These are phyloP conservation scores for Pichia sp. DNA, from an alignment of 1,139 yeast genomes.

Conservation along the genomic window DNA sequence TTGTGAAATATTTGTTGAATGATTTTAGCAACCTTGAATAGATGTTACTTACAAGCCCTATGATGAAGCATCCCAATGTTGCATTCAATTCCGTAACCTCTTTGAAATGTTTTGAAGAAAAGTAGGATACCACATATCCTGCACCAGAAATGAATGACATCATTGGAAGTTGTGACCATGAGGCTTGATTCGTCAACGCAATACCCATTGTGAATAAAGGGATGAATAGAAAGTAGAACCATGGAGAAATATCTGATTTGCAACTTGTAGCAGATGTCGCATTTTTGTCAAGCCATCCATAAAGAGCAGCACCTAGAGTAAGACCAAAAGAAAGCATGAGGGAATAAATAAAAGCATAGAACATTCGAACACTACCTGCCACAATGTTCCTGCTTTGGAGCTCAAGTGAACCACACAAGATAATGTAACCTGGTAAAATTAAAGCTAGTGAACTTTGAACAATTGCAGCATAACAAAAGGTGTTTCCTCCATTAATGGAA, in stretches of 20 bases:
- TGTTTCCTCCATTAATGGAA: constrained; percentile 56
- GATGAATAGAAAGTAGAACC: constrained; percentile 72
- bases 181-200: constrained; percentile 83
- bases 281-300: constrained; percentile 84
- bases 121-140: constrained; percentile 84
- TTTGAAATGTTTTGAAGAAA: constrained; percentile 67
- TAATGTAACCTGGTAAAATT: constrained; percentile 89
- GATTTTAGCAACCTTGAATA: constrained; percentile 76
- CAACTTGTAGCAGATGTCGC: constrained; percentile 73
- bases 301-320: constrained; percentile 85
- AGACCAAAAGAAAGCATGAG: constrained; percentile 89
- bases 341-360: constrained; percentile 90
- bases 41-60: constrained; percentile 84
- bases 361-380: constrained; percentile 94
- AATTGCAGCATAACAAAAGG: constrained; percentile 82
- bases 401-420: constrained; percentile 85
- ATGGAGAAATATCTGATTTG: constrained; percentile 46
- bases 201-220: constrained; percentile 71
- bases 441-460: constrained; percentile 88
- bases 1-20: constrained; percentile 22
- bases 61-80: constrained; percentile 83
- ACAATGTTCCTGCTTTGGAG: constrained; percentile 84
- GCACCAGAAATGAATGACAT: constrained; percentile 72
- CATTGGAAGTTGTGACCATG: constrained; percentile 69
- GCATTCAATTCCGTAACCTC: constrained; percentile 81